These are phyloP conservation scores for Taxillus chinensis DNA, from an alignment of 164 flowering plant species.

Conservation along the genomic window DNA sequence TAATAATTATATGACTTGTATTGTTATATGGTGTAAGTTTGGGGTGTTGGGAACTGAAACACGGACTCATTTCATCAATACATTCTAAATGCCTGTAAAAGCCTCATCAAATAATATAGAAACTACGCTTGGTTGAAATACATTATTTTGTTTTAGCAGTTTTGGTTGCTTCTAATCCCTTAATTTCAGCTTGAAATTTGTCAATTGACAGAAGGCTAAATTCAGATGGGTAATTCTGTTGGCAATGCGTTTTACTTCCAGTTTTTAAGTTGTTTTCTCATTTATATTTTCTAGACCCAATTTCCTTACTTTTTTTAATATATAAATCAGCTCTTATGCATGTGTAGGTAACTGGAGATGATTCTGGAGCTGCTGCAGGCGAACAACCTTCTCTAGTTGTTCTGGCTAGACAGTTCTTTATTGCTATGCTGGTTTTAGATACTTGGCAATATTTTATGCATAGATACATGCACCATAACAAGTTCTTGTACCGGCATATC, in stretches of 20 bases:
- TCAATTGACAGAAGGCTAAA: no score
- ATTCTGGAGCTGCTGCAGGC: slow-evolving; percentile 16
- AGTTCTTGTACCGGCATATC: slow-evolving; percentile 78
- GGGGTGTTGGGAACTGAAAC: not conserved
- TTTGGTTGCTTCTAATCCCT: no score
- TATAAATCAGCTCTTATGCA: no score
- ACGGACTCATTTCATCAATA: not conserved
- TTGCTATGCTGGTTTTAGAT: slow-evolving; percentile 75
- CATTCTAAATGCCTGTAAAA: not conserved
- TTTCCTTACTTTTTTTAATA: no score
- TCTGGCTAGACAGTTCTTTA: slow-evolving; percentile 50
- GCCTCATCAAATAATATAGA: not conserved
- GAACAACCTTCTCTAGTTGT: slow-evolving; percentile 30
- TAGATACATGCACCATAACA: slow-evolving; percentile 92
- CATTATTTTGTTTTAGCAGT: no score
- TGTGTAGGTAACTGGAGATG: slow-evolving; percentile 44
- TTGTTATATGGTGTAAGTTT: not conserved
- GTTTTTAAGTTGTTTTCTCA: no score
- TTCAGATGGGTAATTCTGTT: no score
- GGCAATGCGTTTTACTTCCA: no score
- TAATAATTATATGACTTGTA: not conserved
- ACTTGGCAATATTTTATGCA: slow-evolving; percentile 98
- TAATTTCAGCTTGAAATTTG: no score
- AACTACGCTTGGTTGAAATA: no score
- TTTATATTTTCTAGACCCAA: no score